Evolutionary conservation across 805 yeast species (phyloP).

Genomic region (Barnettozyma californica): DNA sequence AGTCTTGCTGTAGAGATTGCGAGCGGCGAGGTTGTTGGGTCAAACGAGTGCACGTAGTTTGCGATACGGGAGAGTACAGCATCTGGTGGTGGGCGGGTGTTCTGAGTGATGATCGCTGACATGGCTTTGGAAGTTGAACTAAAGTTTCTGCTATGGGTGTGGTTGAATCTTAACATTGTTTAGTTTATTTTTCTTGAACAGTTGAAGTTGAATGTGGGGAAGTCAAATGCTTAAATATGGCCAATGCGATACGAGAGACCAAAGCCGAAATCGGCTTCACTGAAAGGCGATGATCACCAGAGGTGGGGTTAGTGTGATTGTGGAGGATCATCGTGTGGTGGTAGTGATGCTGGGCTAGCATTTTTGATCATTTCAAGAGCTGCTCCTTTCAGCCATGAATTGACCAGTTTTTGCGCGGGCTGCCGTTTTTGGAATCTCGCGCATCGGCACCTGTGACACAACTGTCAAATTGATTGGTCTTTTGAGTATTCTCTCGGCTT

Average conservation of each 20-base stretch:
- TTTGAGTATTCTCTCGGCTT: too few relatives aligned
- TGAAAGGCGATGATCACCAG: neutral
- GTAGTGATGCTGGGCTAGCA: neutral
- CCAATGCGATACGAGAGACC: neutral
- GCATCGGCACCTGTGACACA: neutral
- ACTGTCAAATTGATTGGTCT: too few relatives aligned
- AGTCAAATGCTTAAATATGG: neutral
- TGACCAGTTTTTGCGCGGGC: neutral
- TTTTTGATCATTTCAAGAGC: neutral
- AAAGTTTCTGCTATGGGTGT: neutral
- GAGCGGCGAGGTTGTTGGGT: constrained; percentile 35
- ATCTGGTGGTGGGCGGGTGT: constrained; percentile 49
- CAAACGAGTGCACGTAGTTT: constrained; percentile 41
- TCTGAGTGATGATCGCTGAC: constrained; percentile 33
- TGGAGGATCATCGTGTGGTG: neutral
- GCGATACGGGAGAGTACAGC: constrained; percentile 45
- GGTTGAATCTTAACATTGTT: neutral
- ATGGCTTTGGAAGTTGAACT: constrained; percentile 7
- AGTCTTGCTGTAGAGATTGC: constrained; percentile 51
- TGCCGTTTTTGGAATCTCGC: constrained; percentile 1
- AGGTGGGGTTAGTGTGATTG: neutral
- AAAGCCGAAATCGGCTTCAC: neutral
- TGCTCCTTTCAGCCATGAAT: neutral
- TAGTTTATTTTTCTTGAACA: too few relatives aligned
- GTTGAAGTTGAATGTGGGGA: neutral